Base-by-base conservation (phyloP, 78 protist genomes). In the Speleostelium caveatum region DNA sequence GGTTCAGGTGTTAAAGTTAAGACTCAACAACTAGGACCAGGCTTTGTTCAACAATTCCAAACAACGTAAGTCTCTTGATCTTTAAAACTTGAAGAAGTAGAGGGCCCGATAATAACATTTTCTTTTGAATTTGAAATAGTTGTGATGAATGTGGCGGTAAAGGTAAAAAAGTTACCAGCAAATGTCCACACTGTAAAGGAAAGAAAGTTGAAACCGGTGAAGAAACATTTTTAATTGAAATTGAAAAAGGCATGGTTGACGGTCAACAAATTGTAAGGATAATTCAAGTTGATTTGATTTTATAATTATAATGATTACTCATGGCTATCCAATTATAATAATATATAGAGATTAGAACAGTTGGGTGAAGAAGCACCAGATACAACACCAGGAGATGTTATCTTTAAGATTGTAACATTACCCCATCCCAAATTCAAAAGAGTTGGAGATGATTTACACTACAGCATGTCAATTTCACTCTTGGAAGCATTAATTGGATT, bases 11-110 rank as follows among this genome's bases (percentile, higher is more conserved):
- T 79, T 3, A 73, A 62, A 33, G 42, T 87, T 14, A 75, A 61
- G 26, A 5, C 39, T 49, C 96, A 95, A 61, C 97, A 93, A 42
- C 32, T 95, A 2, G 97, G 95, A 5, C 97, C 97, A 35, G 97
- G 97, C 19, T 91, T 95, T 38, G 85, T 89, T 21, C 93, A 86
- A 79, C 97, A 95, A 73, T 45, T 85, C 35, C 97, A 93, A 80
- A 28, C 55, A 24, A 4, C 49, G 95, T 91, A 69, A 8, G 87
- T 5, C 2, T 42, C 24, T n/a, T n/a, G n/a, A n/a, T n/a, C n/a
- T n/a, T n/a, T n/a, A n/a, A n/a, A n/a, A n/a, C n/a, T n/a, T n/a
- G n/a, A n/a, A n/a, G n/a, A n/a, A n/a, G n/a, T n/a, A n/a, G n/a
- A n/a, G n/a, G n/a, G n/a, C n/a, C n/a, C n/a, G n/a, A n/a, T n/a